Conservation (phyloP, 2,329 filamentous ascomycete genomes). For the Ophiostoma tasmaniense region DNA sequence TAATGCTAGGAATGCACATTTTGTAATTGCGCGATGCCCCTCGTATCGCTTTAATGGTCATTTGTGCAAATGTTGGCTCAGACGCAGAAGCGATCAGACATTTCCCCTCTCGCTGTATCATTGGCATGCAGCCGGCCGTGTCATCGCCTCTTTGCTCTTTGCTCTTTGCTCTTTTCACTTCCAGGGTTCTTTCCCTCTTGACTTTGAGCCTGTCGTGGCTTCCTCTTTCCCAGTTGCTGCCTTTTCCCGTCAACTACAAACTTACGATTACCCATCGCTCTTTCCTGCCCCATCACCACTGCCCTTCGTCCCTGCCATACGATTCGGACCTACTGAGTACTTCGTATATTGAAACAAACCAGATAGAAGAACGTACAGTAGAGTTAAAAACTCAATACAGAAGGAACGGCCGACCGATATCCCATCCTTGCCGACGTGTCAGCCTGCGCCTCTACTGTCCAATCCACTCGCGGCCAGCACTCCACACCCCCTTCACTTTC, state of each 20-base stretch:
- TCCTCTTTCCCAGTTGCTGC: background rate
- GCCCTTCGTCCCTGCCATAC: constrained; percentile 7
- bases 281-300: background rate
- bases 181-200: background rate
- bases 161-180: background rate
- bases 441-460: constrained; percentile 21
- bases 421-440: constrained; percentile 22
- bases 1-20: background rate
- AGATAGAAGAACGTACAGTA: background rate
- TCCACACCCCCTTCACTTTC: constrained; percentile 16
- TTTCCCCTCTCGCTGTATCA: background rate
- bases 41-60: background rate
- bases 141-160: background rate
- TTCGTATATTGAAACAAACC: background rate
- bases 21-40: background rate
- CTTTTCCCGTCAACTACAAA: too few relatives aligned
- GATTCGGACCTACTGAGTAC: background rate
- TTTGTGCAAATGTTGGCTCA: background rate
- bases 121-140: constrained; percentile 2
- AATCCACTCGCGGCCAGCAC: constrained; percentile 17
- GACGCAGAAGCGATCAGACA: background rate
- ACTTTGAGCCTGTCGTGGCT: background rate
- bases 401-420: constrained; percentile 2
- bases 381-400: background rate
- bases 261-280: background rate